Evolutionary conservation across 306 rosid species (phyloP), one percentile per base, ranked within the genome.

Genomic region (Inga laurina): DNA sequence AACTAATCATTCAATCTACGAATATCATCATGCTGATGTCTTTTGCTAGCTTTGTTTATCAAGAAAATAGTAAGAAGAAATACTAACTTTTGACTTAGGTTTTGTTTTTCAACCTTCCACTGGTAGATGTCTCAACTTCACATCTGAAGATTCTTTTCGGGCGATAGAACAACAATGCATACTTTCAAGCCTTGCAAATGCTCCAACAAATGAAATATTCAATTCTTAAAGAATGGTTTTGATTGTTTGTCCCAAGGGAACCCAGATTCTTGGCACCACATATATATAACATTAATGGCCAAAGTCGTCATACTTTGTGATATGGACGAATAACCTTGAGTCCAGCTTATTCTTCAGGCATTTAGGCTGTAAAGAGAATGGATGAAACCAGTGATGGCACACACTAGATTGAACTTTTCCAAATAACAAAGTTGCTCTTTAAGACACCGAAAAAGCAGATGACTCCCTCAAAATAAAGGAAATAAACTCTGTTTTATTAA

Each of bases 361-460:
- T 32, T 32, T 32, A 32, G 34, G 34, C 3, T 32, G 34, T 91
- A 96, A 83, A 37, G 99, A 96, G 89, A 96, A 96, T 46, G 99
- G 94, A 82, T 96, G 98, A 86, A 96, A 96, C 48, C 99, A 46
- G 98, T 96, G 79, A 96, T 91, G 69, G 91, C 69, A 76, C 97
- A 92, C 85, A 96, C 82, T 56, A 96, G 69, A 0, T 74, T 3
- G 90, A 96, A 94, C 99, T 94, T 94, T 91, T 96, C 99, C 99
- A 94, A 92, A 79, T 56, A 85, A 46, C 49, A 87, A 76, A 73
- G 32, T 74, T 75, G 69, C 45, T 72, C 84, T 48, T 80, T 87
- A 49, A 83, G 83, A 84, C n/a, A 85, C 74, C 81, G 81, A 79
- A 86, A 79, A 61, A 51, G 84, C 49, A 79, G 51, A 8, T 71